Base-by-base conservation (phyloP, 441 rosid species). In the Erodium moschatum region DNA sequence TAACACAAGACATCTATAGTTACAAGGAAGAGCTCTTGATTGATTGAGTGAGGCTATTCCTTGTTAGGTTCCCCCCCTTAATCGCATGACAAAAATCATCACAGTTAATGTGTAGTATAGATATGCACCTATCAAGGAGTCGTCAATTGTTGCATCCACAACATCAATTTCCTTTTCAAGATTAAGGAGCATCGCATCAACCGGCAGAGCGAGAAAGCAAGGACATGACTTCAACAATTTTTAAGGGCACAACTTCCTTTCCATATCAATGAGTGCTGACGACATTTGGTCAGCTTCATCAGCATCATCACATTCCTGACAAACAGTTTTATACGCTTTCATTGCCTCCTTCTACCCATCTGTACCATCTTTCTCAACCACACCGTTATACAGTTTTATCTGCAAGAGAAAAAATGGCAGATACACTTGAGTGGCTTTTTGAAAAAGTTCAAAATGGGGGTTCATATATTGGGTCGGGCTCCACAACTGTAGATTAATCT, bases 121-220 rank as follows among this genome's bases (percentile, higher is more conserved):
- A 42, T 66, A 74, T 69, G 73, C 64, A 89, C 97, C 96, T 91
- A 81, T 91, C 93, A 64, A 91, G 96, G 71, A 91, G 73, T 74
- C 74, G 84, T 96, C 96, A 58, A 91, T 91, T 81, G 74, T 81
- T 56, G 82, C 85, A 84, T 91, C 97, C 56, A 89, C 93, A 72
- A 80, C 85, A 75, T 91, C 96, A 72, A 91, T 89, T 81, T 91
- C 97, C 71, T 91, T 89, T 81, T 91, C 96, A 16, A 91, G 96
- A 78, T 89, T 85, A 65, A 87, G 93, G 19, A 91, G 85, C 92
- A 91, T 82, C 66, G 85, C 86, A 79, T 87, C 96, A 78, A 90
- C 92, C 96, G 89, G 73, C 48, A 69, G 64, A 35, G 33, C 6
- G 63, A 64, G 10, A 54, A 72, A 42, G 44, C 58, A 77, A 8